These are phyloP conservation scores for Tetracentron sinense DNA, from an alignment of 164 flowering plant genomes.

Conservation along the genomic window DNA sequence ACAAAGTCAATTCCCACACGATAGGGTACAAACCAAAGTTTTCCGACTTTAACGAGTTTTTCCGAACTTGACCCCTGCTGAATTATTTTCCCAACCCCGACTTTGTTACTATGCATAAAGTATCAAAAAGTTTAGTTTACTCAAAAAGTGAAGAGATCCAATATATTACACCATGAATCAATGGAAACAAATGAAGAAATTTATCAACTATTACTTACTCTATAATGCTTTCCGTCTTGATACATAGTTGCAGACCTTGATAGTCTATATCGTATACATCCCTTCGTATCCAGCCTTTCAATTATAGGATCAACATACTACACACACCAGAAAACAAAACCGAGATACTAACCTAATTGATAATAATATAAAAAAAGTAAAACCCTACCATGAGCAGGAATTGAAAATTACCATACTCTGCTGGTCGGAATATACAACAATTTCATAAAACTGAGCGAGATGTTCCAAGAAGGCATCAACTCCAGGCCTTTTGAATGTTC, in stretches of 20 bases:
- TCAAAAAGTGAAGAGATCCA: background rate
- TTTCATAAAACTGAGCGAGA: constrained; percentile 78
- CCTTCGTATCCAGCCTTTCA: constrained; percentile 69
- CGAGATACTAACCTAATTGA: background rate
- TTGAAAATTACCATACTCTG: constrained; percentile 47
- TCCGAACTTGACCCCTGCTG: too few species aligned
- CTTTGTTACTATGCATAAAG: too few species aligned
- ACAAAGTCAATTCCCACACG: too few species aligned
- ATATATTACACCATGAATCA: too few species aligned
- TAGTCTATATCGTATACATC: constrained; percentile 59
- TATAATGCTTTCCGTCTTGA: constrained; percentile 76
- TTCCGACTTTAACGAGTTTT: too few species aligned
- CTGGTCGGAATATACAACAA: constrained; percentile 82
- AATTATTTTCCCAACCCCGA: too few species aligned
- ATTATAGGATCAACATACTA: constrained; percentile 87
- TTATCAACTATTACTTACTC: constrained; percentile 39
- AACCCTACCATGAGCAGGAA: background rate
- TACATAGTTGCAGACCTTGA: constrained; percentile 79
- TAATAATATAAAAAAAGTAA: background rate
- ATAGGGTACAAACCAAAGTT: too few species aligned
- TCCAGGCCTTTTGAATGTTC: constrained; percentile 94
- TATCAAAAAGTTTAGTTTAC: background rate
- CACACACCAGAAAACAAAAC: constrained; percentile 10
- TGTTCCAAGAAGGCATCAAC: constrained; percentile 89
- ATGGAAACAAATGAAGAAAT: background rate